Base-by-base conservation (phyloP, 768 basidiomycete species). In the Amanita exitialis region DNA sequence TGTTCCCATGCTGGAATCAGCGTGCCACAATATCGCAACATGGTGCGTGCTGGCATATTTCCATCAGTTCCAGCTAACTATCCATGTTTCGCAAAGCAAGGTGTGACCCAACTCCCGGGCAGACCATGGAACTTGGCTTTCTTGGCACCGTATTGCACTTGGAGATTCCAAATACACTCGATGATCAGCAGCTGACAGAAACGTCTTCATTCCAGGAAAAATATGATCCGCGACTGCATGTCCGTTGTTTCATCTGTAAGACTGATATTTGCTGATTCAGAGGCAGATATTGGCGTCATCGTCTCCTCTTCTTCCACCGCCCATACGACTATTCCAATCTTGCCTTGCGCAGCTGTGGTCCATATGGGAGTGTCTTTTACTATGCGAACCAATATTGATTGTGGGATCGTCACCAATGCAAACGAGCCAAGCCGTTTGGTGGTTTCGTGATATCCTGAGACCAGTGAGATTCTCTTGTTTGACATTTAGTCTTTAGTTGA, bases 361-460 rank as follows among this genome's bases (percentile, higher is more conserved):
- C 4, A 75, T 86, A 48, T 99, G 95, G 95, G 95, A 99, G 65
- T 93, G 93, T 49, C 69, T 97, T 0, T 74, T 97, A 0, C 73
- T 97, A 8, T 90, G 86, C 54, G 94, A 99, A 61, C 91, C 95
- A 0, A 75, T 99, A 6, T 67, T 98, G 16, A 73, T 98, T 25
- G 93, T 86, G 57, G 86, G 86, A 3, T 65, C 79, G 1, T 83
- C 83, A 0, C 91, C 94, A 16, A 78, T 86, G 0, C 75, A 82
- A 61, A 90, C 87, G 0, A 93, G 90, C 55, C 86, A 91, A 57
- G 85, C 88, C 15, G 73, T 97, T 4, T 93, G 91, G 90, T 95
- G 90, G 87, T 67, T 99, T 15, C 75, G 88, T 20, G 90, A 95
- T 61, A 71, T 97, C 8, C 58, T 96, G 5, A 78, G 90, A 32